These are phyloP conservation scores for Penicillium canariense DNA, from an alignment of 495 filamentous ascomycete genomes.

Conservation along the genomic window DNA sequence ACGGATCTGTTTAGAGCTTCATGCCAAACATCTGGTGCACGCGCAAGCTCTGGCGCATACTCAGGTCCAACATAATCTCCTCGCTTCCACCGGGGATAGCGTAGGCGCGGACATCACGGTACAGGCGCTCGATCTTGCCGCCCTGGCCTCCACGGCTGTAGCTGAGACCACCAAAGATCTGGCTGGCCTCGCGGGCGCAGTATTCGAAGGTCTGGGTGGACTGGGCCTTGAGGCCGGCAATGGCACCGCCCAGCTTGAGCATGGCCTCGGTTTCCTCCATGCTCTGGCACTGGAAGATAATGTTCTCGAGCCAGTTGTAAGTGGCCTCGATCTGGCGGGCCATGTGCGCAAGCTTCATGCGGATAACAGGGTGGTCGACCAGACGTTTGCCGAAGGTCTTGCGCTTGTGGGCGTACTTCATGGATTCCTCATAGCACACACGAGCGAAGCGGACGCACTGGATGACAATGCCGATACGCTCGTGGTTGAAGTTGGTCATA, in stretches of 20 bases:
- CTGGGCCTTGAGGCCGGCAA: constrained; percentile 92
- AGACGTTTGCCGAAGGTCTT: constrained; percentile 93
- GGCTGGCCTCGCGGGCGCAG: constrained; percentile 92
- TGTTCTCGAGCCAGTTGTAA: constrained; percentile 96
- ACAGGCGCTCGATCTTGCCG: constrained; percentile 92
- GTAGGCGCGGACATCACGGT: constrained; percentile 95
- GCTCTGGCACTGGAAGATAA: constrained; percentile 86
- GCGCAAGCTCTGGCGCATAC: constrained; percentile 86
- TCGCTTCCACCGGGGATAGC: constrained; percentile 95
- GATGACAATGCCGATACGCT: constrained; percentile 97
- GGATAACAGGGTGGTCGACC: constrained; percentile 95
- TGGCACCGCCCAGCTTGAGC: constrained; percentile 91
- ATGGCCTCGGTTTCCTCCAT: constrained; percentile 96
- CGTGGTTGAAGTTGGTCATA: constrained; percentile 99
- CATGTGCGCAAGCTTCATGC: constrained; percentile 97
- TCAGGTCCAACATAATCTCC: constrained; percentile 98
- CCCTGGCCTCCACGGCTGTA: constrained; percentile 94
- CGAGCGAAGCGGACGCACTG: constrained; percentile 93
- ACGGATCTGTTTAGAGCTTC: constrained; percentile 67
- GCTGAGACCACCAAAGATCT: constrained; percentile 94
- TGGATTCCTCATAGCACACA: constrained; percentile 93
- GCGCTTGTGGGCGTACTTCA: constrained; percentile 97
- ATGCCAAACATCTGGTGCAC: constrained; percentile 91
- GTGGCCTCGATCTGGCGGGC: constrained; percentile 94
- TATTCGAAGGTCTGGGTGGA: constrained; percentile 92